These are phyloP conservation scores for Candolleomyces efflorescens DNA, from an alignment of 768 basidiomycete genomes.

Conservation along the genomic window DNA sequence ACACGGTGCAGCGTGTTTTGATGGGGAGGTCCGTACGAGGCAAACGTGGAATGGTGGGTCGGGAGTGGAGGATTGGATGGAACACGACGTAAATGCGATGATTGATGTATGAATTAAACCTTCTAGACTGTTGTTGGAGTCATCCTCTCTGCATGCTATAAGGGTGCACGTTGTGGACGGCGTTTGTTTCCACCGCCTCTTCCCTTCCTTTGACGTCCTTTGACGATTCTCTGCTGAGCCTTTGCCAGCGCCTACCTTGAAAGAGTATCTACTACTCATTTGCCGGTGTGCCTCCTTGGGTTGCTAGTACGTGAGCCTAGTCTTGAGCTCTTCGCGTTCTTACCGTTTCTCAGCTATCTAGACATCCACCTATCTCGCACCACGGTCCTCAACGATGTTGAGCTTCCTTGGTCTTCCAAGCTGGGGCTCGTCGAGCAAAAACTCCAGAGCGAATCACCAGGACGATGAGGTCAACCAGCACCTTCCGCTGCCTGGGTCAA, in stretches of 20 bases:
- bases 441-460: background rate
- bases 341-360: background rate
- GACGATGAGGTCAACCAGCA: background rate
- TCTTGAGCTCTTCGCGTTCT: background rate
- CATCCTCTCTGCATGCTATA: background rate
- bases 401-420: background rate
- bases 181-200: background rate
- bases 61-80: background rate
- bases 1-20: background rate
- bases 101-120: conserved; percentile 1
- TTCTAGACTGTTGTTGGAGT: background rate
- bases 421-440: background rate
- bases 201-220: background rate
- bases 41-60: background rate
- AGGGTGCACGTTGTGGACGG: background rate
- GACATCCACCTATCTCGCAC: background rate
- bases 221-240: background rate
- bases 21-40: background rate
- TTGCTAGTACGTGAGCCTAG: background rate
- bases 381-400: background rate
- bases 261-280: background rate
- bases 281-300: background rate
- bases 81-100: conserved; percentile 3
- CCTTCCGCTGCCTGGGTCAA: background rate
- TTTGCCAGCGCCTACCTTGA: background rate